phyloP scores from a whole-genome alignment of 2,329 filamentous ascomycete genomes.

The Leptoxyphium fumago region DNA sequence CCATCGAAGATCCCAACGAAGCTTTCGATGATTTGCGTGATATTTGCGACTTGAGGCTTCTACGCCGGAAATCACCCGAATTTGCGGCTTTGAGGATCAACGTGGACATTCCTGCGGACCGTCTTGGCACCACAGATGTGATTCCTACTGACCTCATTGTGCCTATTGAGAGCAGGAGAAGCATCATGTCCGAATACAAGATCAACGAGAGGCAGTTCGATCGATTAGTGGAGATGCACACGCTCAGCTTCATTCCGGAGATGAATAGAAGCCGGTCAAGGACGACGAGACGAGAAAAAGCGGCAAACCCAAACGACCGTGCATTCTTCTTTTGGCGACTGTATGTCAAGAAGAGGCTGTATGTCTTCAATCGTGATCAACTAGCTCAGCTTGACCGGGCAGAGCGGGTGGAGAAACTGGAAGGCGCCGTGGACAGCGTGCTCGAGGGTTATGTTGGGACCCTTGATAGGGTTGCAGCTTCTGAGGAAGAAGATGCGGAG shows the following conservation, averaged over 20 bases:
- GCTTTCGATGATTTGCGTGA: constrained; percentile 70
- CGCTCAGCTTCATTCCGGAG: constrained; percentile 41
- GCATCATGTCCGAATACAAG: constrained; percentile 48
- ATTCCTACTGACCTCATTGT: constrained; percentile 46
- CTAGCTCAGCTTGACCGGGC: constrained; percentile 52
- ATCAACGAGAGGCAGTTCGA: constrained; percentile 64
- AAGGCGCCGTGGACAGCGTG: constrained; percentile 52
- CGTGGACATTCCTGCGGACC: constrained; percentile 31
- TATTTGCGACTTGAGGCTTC: constrained; percentile 52
- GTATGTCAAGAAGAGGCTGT: constrained; percentile 62
- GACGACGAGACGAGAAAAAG: constrained; percentile 28
- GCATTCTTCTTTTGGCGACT: constrained; percentile 58
- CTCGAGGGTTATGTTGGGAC: constrained; percentile 59
- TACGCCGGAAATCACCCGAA: constrained; percentile 34
- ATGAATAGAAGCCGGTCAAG: constrained; percentile 33
- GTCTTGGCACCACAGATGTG: constrained; percentile 35
- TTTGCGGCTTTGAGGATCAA: constrained; percentile 32
- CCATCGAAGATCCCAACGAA: constrained; percentile 87
- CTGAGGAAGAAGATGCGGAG: constrained; percentile 12
- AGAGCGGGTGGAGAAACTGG: constrained; percentile 58
- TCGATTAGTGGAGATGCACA: constrained; percentile 62
- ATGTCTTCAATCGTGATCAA: constrained; percentile 57
- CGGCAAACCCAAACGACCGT: constrained; percentile 43
- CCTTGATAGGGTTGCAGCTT: constrained; percentile 34
- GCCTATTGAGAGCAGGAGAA: constrained; percentile 35